Conservation (phyloP, 306 rosid species). For the Gleditsia sinensis region DNA sequence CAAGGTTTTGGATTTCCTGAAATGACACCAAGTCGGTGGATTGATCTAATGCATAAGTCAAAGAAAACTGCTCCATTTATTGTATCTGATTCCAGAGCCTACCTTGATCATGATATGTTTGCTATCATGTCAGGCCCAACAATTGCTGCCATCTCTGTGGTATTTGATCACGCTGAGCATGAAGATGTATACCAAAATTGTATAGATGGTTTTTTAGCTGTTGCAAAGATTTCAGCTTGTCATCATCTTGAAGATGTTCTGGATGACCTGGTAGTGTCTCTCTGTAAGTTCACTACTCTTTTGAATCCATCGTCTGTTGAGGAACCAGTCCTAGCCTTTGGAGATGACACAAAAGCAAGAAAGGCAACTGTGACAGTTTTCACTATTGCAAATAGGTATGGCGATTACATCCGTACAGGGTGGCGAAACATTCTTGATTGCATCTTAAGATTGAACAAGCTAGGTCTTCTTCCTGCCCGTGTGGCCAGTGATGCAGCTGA, state of each 20-base stretch:
- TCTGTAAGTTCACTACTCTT: conserved; percentile 85
- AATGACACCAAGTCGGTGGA: conserved; percentile 95
- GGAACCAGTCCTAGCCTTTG: conserved; percentile 84
- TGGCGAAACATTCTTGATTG: conserved; percentile 97
- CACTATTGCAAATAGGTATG: conserved; percentile 87
- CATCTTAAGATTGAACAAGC: conserved; percentile 79
- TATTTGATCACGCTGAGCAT: conserved; percentile 91
- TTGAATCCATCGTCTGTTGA: conserved; percentile 71
- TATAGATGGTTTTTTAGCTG: conserved; percentile 86
- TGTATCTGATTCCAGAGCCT: conserved; percentile 75
- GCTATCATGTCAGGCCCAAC: conserved; percentile 90
- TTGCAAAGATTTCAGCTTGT: conserved; percentile 88
- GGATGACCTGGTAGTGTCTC: conserved; percentile 92
- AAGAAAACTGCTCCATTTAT: conserved; percentile 80
- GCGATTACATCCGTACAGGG: conserved; percentile 85
- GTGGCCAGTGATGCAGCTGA: conserved; percentile 89
- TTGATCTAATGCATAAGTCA: conserved; percentile 82
- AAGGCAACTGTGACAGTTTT: conserved; percentile 93
- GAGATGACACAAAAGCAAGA: conserved; percentile 85
- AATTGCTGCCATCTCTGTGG: conserved; percentile 96
- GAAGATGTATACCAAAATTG: conserved; percentile 91
- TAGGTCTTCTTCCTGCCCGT: conserved; percentile 89
- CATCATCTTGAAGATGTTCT: conserved; percentile 91
- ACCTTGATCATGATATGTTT: conserved; percentile 97
- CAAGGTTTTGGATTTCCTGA: conserved; percentile 89